These are phyloP conservation scores for Starmerella gropengiesseri DNA, from an alignment of 805 yeast species.

Conservation along the genomic window DNA sequence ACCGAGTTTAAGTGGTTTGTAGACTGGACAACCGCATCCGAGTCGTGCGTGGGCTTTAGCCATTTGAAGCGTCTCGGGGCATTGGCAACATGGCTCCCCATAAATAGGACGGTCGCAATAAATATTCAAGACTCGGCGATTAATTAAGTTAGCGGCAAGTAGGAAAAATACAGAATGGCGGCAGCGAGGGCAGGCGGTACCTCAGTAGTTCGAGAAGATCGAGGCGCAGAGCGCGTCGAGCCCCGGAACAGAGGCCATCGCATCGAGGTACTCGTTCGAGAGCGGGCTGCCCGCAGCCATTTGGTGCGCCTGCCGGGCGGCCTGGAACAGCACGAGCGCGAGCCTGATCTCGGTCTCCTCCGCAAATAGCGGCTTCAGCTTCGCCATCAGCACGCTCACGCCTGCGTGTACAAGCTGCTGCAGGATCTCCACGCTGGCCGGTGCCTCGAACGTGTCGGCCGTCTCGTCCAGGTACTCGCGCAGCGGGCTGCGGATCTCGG, in stretches of 20 bases:
- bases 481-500: conserved; percentile 23
- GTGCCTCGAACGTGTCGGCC: conserved; percentile 34
- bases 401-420: conserved; percentile 36
- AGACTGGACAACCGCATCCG: no score
- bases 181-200: no score
- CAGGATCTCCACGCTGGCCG: conserved; percentile 33
- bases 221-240: conserved; percentile 83
- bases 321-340: conserved; percentile 60
- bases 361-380: conserved; percentile 24
- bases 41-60: no score
- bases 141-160: no score
- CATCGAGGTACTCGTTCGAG: conserved; percentile 36
- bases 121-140: no score
- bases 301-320: conserved; percentile 52
- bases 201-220: conserved; percentile 74
- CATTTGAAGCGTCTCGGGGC: no score
- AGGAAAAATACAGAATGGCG: no score
- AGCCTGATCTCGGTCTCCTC: conserved; percentile 35
- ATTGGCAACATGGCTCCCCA: no score
- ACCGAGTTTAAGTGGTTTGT: no score
- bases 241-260: conserved; percentile 45
- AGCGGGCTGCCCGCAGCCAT: conserved; percentile 38
- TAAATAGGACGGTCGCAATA: no score
- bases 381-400: conserved; percentile 38
- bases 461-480: conserved; percentile 36